A percentile compares a stretch with the other conserved stretches of the same genome.
phyloP scores from a whole-genome alignment of 805 yeast species.

The Wickerhamiella dianesei region DNA sequence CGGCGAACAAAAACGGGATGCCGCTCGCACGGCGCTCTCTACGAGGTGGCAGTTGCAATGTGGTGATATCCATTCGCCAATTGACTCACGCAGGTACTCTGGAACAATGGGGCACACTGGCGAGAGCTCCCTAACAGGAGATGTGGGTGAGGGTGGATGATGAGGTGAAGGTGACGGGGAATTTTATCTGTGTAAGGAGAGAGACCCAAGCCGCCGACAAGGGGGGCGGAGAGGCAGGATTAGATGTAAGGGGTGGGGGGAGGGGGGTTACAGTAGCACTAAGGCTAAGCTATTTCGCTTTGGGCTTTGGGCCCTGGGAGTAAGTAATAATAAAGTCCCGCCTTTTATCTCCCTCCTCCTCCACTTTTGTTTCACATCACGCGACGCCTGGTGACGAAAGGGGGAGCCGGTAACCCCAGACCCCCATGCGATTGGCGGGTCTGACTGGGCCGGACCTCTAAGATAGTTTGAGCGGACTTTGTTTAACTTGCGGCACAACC shows the following conservation, averaged over 20 bases:
- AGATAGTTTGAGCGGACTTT: no score
- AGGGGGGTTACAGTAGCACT: no score
- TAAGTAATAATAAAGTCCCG: no score
- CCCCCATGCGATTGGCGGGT: neutral
- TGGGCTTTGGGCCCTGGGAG: no score
- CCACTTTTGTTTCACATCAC: neutral
- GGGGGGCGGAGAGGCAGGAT: neutral
- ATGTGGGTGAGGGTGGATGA: neutral
- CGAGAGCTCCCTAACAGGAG: no score
- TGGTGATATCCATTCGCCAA: constrained; percentile 14
- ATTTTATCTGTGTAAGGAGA: neutral
- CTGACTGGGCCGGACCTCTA: no score
- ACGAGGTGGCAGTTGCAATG: constrained; percentile 12
- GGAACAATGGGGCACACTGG: no score
- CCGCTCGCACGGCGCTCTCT: constrained; percentile 3
- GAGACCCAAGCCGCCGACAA: neutral
- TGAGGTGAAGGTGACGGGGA: neutral
- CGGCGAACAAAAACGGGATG: constrained; percentile 5
- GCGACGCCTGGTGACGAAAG: no score
- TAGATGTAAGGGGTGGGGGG: neutral
- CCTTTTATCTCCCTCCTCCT: neutral
- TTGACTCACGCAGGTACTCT: no score
- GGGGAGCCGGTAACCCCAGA: neutral
- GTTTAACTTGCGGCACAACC: no score
- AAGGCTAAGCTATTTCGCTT: no score